These are phyloP conservation scores for Talaromyces amestolkiae DNA, from an alignment of 2,329 filamentous ascomycete species.

Conservation along the genomic window DNA sequence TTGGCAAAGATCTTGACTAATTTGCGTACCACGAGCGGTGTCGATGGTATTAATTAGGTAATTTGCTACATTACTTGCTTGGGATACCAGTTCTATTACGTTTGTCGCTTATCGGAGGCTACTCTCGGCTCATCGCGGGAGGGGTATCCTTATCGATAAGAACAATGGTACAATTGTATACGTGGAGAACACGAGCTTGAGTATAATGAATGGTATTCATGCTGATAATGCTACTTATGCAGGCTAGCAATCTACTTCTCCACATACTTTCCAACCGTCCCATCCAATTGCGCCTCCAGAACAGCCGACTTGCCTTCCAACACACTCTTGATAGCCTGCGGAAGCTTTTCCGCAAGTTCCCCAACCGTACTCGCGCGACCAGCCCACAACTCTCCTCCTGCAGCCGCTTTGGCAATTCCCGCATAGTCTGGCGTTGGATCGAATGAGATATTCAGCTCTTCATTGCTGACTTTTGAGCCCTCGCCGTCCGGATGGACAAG, in stretches of 20 bases:
- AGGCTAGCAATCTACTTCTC: constrained; percentile 10
- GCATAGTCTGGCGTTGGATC: constrained; percentile 65
- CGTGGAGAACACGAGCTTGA: no score
- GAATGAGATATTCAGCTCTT: constrained; percentile 66
- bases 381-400: constrained; percentile 62
- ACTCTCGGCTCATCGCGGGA: not conserved
- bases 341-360: constrained; percentile 55
- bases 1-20: not conserved
- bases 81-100: not conserved
- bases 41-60: not conserved
- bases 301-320: constrained; percentile 59
- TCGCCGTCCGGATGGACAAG: constrained; percentile 65
- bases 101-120: constrained; percentile 3
- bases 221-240: not conserved
- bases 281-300: constrained; percentile 59
- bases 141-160: constrained; percentile 9
- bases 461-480: constrained; percentile 60
- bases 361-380: constrained; percentile 56
- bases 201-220: not conserved
- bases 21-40: no score
- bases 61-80: not conserved
- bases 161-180: not conserved
- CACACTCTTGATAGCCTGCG: constrained; percentile 60
- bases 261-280: constrained; percentile 54
- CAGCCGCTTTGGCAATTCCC: constrained; percentile 65